Percentiles rank a stretch among this genome's conserved stretches.
phyloP scores from a whole-genome alignment of 768 basidiomycete genomes.

The Termitomyces titanicus region DNA sequence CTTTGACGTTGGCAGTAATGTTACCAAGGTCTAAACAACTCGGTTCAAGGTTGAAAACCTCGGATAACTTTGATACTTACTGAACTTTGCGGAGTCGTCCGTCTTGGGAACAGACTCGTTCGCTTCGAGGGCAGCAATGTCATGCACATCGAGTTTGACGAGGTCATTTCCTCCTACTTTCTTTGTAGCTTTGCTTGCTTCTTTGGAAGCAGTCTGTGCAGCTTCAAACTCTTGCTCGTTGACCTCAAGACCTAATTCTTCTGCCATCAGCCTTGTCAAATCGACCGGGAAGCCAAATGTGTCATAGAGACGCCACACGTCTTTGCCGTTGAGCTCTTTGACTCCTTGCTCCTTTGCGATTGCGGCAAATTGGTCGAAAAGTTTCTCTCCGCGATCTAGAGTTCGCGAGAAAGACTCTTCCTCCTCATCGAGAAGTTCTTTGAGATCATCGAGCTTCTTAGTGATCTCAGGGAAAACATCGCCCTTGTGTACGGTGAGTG shows the following conservation, averaged over 20 bases:
- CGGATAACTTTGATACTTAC: conserved; percentile 41
- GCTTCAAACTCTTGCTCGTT: conserved; percentile 88
- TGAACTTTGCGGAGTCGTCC: conserved; percentile 88
- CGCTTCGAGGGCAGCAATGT: conserved; percentile 82
- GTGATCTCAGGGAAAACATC: conserved; percentile 91
- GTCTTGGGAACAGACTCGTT: conserved; percentile 81
- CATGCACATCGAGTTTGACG: conserved; percentile 94
- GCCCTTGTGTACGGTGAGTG: conserved; percentile 47
- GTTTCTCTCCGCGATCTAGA: conserved; percentile 91
- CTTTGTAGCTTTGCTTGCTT: conserved; percentile 81
- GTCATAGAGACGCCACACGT: conserved; percentile 97
- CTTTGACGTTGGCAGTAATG: conserved; percentile 69
- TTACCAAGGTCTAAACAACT: conserved; percentile 68
- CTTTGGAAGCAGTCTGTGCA: conserved; percentile 85
- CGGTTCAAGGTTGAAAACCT: background rate
- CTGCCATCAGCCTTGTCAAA: conserved; percentile 94
- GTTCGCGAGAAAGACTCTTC: conserved; percentile 98
- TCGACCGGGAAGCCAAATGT: conserved; percentile 99
- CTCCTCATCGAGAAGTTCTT: conserved; percentile 95
- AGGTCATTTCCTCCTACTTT: conserved; percentile 67
- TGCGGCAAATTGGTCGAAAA: conserved; percentile 86
- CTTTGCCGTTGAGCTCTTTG: conserved; percentile 77
- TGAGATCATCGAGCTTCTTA: conserved; percentile 76
- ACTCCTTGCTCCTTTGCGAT: conserved; percentile 59
- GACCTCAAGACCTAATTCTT: conserved; percentile 80